phyloP scores from a whole-genome alignment of 2,329 filamentous ascomycete genomes.

The Botrytis aclada region DNA sequence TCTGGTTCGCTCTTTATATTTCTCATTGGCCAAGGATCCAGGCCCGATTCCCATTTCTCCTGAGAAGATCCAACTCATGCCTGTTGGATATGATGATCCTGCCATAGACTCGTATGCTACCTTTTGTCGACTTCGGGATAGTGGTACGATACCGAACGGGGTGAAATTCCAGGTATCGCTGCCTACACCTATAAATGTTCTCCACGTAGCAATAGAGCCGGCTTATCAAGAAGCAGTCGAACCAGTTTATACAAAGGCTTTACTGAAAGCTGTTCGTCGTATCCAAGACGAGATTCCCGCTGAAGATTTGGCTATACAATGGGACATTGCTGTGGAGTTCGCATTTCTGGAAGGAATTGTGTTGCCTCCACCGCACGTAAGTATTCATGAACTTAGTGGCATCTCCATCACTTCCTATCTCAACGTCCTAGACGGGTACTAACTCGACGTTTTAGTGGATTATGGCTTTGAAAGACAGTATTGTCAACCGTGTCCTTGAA shows the following conservation, averaged over 20 bases:
- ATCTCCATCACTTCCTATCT: not conserved
- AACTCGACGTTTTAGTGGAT: slow-evolving; percentile 4
- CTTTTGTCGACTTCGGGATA: slow-evolving; percentile 30
- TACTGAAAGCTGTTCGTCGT: slow-evolving; percentile 29
- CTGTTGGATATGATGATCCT: slow-evolving; percentile 32
- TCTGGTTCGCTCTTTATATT: slow-evolving; percentile 17
- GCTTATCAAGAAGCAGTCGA: slow-evolving; percentile 33
- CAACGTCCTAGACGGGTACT: not conserved
- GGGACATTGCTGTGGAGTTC: slow-evolving; percentile 34
- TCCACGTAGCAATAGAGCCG: slow-evolving; percentile 23
- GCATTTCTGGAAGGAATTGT: slow-evolving; percentile 31
- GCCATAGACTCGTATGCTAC: slow-evolving; percentile 34
- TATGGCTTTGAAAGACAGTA: slow-evolving; percentile 36
- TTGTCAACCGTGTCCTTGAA: slow-evolving; percentile 38
- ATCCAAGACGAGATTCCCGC: slow-evolving; percentile 36
- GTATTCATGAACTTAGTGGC: not conserved
- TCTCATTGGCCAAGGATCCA: slow-evolving; percentile 14
- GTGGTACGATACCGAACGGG: slow-evolving; percentile 30
- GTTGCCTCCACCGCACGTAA: slow-evolving; percentile 8
- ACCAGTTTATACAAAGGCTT: slow-evolving; percentile 33
- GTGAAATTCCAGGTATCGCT: slow-evolving; percentile 39
- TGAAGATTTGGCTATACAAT: slow-evolving; percentile 38
- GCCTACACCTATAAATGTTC: slow-evolving; percentile 34
- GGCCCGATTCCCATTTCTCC: slow-evolving; percentile 17
- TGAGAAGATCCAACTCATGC: slow-evolving; percentile 15